These are phyloP conservation scores for Calonectria pseudoreteaudii DNA, from an alignment of 2,329 filamentous ascomycete genomes.

Conservation along the genomic window DNA sequence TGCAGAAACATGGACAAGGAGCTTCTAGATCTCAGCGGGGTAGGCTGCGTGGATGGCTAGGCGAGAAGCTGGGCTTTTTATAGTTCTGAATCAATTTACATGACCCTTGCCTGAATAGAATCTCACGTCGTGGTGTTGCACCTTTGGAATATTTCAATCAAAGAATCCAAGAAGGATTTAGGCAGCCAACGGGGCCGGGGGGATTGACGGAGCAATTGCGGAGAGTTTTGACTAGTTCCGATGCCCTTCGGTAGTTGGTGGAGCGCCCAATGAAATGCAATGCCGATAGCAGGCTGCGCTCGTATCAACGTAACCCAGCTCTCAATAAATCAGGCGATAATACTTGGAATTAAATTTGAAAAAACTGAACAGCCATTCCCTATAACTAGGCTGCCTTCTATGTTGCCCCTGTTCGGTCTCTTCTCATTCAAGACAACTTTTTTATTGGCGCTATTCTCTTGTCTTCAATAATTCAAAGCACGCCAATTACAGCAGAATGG, in stretches of 20 bases:
- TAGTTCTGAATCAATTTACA: neutral
- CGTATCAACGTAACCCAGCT: neutral
- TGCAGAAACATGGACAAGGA: slow-evolving; percentile 5
- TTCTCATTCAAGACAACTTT: too few relatives aligned
- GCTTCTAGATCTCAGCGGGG: neutral
- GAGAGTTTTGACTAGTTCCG: neutral
- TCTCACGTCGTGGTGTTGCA: neutral
- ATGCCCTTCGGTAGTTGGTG: neutral
- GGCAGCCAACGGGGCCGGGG: too few relatives aligned
- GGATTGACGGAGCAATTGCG: neutral
- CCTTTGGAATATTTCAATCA: neutral
- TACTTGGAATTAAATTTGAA: neutral
- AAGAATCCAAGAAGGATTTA: neutral
- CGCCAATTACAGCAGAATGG: neutral
- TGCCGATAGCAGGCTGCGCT: neutral
- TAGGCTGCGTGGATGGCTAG: neutral
- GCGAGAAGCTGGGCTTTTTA: neutral
- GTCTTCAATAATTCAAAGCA: neutral
- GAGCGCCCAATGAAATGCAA: neutral
- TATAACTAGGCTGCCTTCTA: neutral
- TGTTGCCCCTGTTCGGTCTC: neutral
- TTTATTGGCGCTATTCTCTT: neutral
- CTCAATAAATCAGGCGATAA: neutral
- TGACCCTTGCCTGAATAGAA: neutral
- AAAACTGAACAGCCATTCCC: neutral